Percentiles rank a stretch among this genome's conserved stretches.
phyloP scores from a whole-genome alignment of 2,329 filamentous ascomycete genomes.

The Huntiella omanensis region DNA sequence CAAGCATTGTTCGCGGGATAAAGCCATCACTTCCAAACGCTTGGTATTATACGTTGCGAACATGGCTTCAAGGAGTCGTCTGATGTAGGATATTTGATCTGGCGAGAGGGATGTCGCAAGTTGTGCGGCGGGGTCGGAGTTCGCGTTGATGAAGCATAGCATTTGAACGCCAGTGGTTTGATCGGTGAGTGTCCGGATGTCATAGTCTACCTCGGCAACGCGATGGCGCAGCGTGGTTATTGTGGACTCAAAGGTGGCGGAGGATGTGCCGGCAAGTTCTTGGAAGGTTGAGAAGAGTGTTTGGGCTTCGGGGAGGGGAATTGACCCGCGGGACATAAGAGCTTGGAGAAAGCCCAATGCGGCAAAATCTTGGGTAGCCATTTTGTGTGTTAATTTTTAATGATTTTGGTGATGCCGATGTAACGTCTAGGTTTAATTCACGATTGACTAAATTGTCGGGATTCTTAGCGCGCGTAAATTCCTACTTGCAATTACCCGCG shows the following conservation, averaged over 20 bases:
- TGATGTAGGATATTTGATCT: slow-evolving; percentile 80
- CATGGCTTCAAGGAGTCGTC: slow-evolving; percentile 74
- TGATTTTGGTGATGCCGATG: neutral
- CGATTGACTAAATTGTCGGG: neutral
- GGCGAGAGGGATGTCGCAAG: slow-evolving; percentile 62
- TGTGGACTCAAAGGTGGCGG: slow-evolving; percentile 48
- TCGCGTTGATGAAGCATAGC: slow-evolving; percentile 74
- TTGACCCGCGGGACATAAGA: slow-evolving; percentile 56
- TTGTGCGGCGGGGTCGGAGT: slow-evolving; percentile 69
- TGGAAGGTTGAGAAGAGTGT: slow-evolving; percentile 60
- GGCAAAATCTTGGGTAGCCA: slow-evolving; percentile 2
- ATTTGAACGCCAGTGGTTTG: slow-evolving; percentile 49
- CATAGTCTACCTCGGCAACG: slow-evolving; percentile 66
- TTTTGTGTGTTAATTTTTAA: slow-evolving; percentile 1
- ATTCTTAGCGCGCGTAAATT: neutral
- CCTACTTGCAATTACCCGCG: neutral
- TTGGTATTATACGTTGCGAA: slow-evolving; percentile 75
- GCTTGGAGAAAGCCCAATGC: slow-evolving; percentile 81
- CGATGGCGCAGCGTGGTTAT: slow-evolving; percentile 51
- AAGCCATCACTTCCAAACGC: slow-evolving; percentile 64
- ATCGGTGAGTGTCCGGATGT: slow-evolving; percentile 58
- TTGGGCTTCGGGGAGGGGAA: slow-evolving; percentile 58
- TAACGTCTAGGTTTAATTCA: neutral
- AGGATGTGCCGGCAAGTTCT: slow-evolving; percentile 31
- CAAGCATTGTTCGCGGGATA: slow-evolving; percentile 61